Base-by-base conservation (phyloP, 768 basidiomycete genomes). In the Daedaleopsis sinensis region DNA sequence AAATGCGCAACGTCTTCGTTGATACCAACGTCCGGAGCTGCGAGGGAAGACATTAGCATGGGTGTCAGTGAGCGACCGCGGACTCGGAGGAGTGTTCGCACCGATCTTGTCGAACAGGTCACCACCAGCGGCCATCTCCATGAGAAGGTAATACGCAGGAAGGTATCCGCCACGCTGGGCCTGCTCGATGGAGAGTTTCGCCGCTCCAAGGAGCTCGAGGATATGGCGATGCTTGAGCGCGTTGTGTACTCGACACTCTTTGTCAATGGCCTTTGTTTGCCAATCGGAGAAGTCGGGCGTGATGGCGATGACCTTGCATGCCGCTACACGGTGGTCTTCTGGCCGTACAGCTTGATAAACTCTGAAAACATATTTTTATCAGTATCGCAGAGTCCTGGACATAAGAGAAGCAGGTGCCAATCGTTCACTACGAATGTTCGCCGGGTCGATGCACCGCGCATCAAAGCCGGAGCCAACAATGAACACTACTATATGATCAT, bases 91-190 rank as follows among this genome's bases (percentile, higher is more conserved):
- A 50, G 51, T 13, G 65, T 13, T 47, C 52, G 73, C 69, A 96
- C 96, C 92, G 54, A 99, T 99, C 79, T 98, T 99, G 75, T 99
- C 97, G 73, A 99, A 99, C 36, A 99, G 76, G 74, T 98, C 97
- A 0, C 97, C 97, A 21, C 95, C 96, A 1, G 87, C 87, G 0
- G 96, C 97, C 37, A 96, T 78, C 72, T 98, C 97, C 68, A 99
- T 76, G 19, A 98, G 77, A 83, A 99, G 93, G 71, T 98, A 99
- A 21, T 94, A 82, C 0, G 91, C 96, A 0, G 94, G 90, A 0
- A 88, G 74, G 69, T 88, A 95, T 44, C 73, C 70, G 2, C 58
- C 55, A 9, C 35, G 18, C 3, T 32, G 50, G 65, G 70, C 55
- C 39, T 78, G 66, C 52, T 79, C 71, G 38, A 76, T 76, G 2